phyloP scores from a whole-genome alignment of 257 asterid species.

The Plantago ovata region DNA sequence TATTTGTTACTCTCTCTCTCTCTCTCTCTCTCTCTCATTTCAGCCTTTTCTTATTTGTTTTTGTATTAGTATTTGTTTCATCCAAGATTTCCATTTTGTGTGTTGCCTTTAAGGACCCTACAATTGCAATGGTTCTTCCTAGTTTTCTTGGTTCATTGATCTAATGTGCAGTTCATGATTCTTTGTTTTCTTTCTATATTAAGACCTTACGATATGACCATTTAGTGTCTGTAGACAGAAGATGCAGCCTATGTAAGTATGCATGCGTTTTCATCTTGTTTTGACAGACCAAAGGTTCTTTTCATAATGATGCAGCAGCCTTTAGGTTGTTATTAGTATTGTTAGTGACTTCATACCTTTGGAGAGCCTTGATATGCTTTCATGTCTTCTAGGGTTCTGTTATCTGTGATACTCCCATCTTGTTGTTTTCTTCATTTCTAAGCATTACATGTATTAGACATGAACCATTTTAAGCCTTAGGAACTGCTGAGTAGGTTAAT shows the following conservation, averaged over 20 bases:
- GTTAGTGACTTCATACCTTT: too few species aligned
- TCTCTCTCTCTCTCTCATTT: conserved; percentile 7
- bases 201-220: neutral
- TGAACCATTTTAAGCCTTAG: conserved; percentile 4
- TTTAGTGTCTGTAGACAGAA: conserved; percentile 5
- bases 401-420: neutral
- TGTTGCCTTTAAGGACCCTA: too few species aligned
- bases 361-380: neutral
- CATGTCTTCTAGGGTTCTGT: conserved; percentile 6
- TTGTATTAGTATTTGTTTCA: neutral
- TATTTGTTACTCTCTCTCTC: too few species aligned
- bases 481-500: conserved; percentile 14
- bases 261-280: neutral
- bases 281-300: conserved; percentile 1
- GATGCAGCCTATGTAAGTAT: conserved; percentile 4
- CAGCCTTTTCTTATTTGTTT: neutral
- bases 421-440: neutral
- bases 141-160: too few species aligned
- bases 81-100: neutral
- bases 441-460: neutral
- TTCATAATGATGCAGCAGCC: neutral
- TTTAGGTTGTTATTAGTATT: too few species aligned
- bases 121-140: conserved; percentile 8
- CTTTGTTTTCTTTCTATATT: too few species aligned
- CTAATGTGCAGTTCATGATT: too few species aligned